Base-by-base conservation (phyloP, 176 grass and related monocot genomes). In the Oryza brachyantha region DNA sequence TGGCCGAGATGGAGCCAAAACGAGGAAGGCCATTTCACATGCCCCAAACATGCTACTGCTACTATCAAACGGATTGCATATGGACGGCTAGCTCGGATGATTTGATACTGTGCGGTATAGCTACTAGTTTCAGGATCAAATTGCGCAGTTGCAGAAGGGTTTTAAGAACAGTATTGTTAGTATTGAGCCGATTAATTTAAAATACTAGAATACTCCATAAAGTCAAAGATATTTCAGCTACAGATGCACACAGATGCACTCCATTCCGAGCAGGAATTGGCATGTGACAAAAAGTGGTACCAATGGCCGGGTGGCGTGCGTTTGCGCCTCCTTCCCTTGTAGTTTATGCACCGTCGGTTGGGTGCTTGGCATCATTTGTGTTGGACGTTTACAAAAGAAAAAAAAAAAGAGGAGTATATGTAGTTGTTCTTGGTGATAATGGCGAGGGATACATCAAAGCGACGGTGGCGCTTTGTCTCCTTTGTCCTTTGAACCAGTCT, bases 331-430 rank as follows among this genome's bases (percentile, higher is more conserved):
- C 10, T 13, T 13, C 38, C 25, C 7, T 57, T 57, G n/a, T 67
- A 75, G 41, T 63, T 75, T 81, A 73, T 66, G 34, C 60, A 48
- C 25, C 55, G 72, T 54, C 55, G 32, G 64, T 27, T 27, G 73
- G 45, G 79, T 66, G 66, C 61, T 73, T 31, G 74, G 63, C 77
- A 86, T 86, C 77, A 75, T 81, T 69, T 28, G 63, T 7, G 63
- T 22, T 76, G 77, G 62, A 80, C 48, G 61, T 40, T 63, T 79
- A 27, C 29, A 21, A 19, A 57, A 10, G 13, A 0, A 12, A 3
- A 11, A n/a, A 34, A 57, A 10, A 21, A 0, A 12, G 3, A 11
- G 6, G 31, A 21, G 17, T 8, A 7, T 2, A 21, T 76, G 42
- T 75, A 10, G 35, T 0, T 2, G 29, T n/a, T 3, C 13, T 1